phyloP scores from a whole-genome alignment of 345 rosid species.

The Combretum micranthum region DNA sequence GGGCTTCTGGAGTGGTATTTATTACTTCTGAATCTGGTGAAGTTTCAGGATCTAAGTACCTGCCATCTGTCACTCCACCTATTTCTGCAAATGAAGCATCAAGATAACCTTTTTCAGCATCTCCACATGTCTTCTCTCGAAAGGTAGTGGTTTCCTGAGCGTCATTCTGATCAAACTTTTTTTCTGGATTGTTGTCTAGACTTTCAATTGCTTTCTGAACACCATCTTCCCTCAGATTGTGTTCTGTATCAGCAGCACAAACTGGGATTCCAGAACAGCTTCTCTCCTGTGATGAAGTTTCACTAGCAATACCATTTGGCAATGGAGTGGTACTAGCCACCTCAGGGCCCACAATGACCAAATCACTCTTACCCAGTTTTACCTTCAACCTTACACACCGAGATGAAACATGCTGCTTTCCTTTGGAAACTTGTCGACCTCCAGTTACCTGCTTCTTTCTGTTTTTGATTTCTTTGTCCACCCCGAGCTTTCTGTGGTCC shows the following conservation, averaged over 20 bases:
- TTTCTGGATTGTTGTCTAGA: not conserved
- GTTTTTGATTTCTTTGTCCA: slow-evolving; percentile 28
- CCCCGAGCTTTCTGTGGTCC: slow-evolving; percentile 28
- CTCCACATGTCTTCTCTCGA: slow-evolving; percentile 34
- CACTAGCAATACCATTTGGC: slow-evolving; percentile 17
- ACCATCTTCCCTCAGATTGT: not conserved
- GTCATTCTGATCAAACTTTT: slow-evolving; percentile 4
- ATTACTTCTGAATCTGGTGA: slow-evolving; percentile 99
- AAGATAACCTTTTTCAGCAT: slow-evolving; percentile 26
- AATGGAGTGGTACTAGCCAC: slow-evolving; percentile 28
- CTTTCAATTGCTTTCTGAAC: not conserved
- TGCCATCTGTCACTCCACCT: slow-evolving; percentile 34
- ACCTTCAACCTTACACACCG: slow-evolving; percentile 69
- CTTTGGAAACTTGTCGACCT: slow-evolving; percentile 25
- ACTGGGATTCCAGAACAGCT: slow-evolving; percentile 23
- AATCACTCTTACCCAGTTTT: slow-evolving; percentile 54
- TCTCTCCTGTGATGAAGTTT: slow-evolving; percentile 8
- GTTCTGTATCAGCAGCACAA: slow-evolving; percentile 7
- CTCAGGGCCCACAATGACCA: slow-evolving; percentile 28
- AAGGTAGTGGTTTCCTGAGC: slow-evolving; percentile 22
- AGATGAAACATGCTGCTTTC: slow-evolving; percentile 28
- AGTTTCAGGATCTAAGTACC: slow-evolving; percentile 63
- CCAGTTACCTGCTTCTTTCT: slow-evolving; percentile 18
- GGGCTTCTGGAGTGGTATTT: slow-evolving; percentile 57
- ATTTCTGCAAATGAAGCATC: slow-evolving; percentile 22